A percentile compares a stretch with the other conserved stretches of the same genome.
Conservation (phyloP, 495 filamentous ascomycete species). For the Hypomontagnella monticulosa region DNA sequence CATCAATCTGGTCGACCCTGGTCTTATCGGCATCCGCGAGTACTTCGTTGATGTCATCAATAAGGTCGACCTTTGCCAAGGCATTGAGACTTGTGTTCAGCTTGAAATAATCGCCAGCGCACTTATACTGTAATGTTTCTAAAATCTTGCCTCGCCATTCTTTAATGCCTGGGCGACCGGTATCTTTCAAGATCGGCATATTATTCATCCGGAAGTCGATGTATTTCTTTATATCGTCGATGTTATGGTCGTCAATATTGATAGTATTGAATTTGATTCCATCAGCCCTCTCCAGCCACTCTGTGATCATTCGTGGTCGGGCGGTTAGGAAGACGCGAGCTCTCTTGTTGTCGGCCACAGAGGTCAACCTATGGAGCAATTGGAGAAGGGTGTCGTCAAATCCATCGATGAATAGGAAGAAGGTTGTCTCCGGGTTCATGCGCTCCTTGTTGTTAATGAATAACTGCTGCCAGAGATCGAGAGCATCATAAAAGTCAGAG, state of each 20-base stretch:
- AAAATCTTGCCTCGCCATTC: slow-evolving; percentile 48
- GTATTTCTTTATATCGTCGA: slow-evolving; percentile 49
- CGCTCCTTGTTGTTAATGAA: slow-evolving; percentile 49
- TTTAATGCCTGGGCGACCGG: slow-evolving; percentile 39
- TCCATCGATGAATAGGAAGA: slow-evolving; percentile 52
- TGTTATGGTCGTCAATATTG: slow-evolving; percentile 43
- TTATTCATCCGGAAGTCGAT: slow-evolving; percentile 44
- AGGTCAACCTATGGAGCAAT: slow-evolving; percentile 43
- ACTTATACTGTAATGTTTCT: slow-evolving; percentile 45
- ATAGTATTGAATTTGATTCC: slow-evolving; percentile 25
- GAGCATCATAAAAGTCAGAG: slow-evolving; percentile 43
- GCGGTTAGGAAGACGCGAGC: slow-evolving; percentile 41
- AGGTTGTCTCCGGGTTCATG: slow-evolving; percentile 46
- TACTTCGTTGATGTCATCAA: slow-evolving; percentile 50
- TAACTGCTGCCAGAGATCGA: slow-evolving; percentile 45
- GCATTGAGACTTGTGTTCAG: slow-evolving; percentile 51
- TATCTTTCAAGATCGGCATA: slow-evolving; percentile 42
- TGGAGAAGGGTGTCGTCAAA: slow-evolving; percentile 41
- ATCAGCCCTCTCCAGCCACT: slow-evolving; percentile 13
- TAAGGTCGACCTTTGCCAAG: slow-evolving; percentile 49
- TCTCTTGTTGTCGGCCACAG: slow-evolving; percentile 27
- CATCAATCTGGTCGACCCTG: slow-evolving; percentile 48
- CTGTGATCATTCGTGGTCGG: slow-evolving; percentile 19
- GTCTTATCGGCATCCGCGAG: slow-evolving; percentile 50
- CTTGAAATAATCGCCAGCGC: slow-evolving; percentile 51